Conservation (phyloP, 371 early-diverging fungal genomes). For the Saksenaea oblongispora region DNA sequence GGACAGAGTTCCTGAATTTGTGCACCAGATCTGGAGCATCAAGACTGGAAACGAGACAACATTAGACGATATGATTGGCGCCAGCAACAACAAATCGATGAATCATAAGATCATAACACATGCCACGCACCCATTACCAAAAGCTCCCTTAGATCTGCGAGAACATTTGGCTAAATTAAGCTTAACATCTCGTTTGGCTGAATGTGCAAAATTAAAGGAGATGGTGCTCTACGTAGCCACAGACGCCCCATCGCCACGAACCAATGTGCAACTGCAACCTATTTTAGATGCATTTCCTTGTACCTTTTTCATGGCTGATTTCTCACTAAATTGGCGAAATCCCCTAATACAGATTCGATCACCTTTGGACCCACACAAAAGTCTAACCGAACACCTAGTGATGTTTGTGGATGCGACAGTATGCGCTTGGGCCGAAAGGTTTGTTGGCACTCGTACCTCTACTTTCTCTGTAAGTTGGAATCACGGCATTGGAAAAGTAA, state of each 20-base stretch:
- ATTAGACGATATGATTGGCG: slow-evolving; percentile 23
- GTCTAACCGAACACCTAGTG: slow-evolving; percentile 21
- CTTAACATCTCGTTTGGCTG: slow-evolving; percentile 8
- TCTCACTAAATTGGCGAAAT: slow-evolving; percentile 14
- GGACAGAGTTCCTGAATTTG: slow-evolving; percentile 29
- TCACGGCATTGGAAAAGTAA: not conserved
- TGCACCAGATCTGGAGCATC: slow-evolving; percentile 32
- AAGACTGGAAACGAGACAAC: slow-evolving; percentile 31
- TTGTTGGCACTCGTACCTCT: slow-evolving; percentile 30
- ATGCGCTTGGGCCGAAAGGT: slow-evolving; percentile 31
- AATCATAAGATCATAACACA: not conserved
- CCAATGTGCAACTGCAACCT: slow-evolving; percentile 18
- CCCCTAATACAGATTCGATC: slow-evolving; percentile 18
- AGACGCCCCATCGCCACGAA: slow-evolving; percentile 21
- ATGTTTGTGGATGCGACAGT: slow-evolving; percentile 36
- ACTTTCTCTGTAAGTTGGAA: slow-evolving; percentile 26
- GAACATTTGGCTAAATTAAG: slow-evolving; percentile 8
- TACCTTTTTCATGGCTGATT: slow-evolving; percentile 27
- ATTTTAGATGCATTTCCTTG: slow-evolving; percentile 26
- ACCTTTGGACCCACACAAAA: slow-evolving; percentile 26
- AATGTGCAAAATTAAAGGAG: slow-evolving; percentile 18
- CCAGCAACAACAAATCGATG: slow-evolving; percentile 13
- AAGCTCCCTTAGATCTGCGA: slow-evolving; percentile 17
- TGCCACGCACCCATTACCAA: slow-evolving; percentile 19
- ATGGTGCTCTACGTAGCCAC: slow-evolving; percentile 34